phyloP scores from a whole-genome alignment of 352 stramenopile species.

The Peronospora destructor region DNA sequence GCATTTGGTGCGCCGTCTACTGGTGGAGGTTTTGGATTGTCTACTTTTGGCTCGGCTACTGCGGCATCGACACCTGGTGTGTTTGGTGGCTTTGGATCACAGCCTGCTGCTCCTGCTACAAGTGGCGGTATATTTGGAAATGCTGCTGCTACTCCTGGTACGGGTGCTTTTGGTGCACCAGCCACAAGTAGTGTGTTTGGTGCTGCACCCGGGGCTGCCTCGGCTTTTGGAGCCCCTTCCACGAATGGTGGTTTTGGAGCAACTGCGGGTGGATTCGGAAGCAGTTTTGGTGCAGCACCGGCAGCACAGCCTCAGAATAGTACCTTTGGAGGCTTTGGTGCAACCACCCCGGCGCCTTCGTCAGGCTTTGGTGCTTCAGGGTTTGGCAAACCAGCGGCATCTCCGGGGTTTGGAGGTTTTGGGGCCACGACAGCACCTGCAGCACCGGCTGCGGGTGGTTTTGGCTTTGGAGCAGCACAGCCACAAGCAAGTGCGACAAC shows the following conservation, averaged over 20 bases:
- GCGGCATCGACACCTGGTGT: constrained; percentile 18
- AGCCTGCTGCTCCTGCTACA: constrained; percentile 27
- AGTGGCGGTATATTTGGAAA: constrained; percentile 36
- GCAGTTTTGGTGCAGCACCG: constrained; percentile 42
- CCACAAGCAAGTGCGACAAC: constrained; percentile 27
- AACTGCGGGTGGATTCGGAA: constrained; percentile 38
- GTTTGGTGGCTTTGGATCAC: constrained; percentile 51
- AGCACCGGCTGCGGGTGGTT: constrained; percentile 29
- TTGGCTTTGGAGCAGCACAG: constrained; percentile 33
- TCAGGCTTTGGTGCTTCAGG: constrained; percentile 38
- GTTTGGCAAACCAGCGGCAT: constrained; percentile 40
- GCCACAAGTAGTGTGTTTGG: constrained; percentile 38
- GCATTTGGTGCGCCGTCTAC: constrained; percentile 35
- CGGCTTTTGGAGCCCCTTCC: constrained; percentile 33
- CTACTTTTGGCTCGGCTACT: constrained; percentile 30
- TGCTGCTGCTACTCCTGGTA: constrained; percentile 15
- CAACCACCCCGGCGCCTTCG: constrained; percentile 26
- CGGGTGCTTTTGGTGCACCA: constrained; percentile 35
- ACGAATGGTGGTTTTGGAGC: constrained; percentile 35
- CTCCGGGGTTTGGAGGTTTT: constrained; percentile 35
- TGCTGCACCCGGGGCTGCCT: constrained; percentile 25
- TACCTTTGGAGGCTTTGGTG: constrained; percentile 51
- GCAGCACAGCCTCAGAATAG: constrained; percentile 29
- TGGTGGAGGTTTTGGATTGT: constrained; percentile 31
- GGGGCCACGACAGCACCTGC: constrained; percentile 24